A percentile compares a stretch with the other conserved stretches of the same genome.
Conservation (phyloP, 148 eudicot species). For the Spergularia marina region DNA sequence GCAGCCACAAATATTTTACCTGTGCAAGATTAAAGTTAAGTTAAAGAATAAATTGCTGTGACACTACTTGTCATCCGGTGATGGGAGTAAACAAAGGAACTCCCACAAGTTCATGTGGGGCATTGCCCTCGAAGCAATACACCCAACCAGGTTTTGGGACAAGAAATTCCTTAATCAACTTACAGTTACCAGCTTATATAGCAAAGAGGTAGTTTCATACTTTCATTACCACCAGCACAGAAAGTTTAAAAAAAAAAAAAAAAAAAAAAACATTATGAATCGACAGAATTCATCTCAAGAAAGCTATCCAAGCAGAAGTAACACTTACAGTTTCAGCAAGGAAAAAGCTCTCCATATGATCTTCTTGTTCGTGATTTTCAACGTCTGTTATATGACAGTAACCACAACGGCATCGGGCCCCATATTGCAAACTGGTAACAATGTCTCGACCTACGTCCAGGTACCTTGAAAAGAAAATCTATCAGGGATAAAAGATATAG, state of each 20-base stretch:
- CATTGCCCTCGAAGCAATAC: background rate
- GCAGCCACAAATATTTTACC: conserved; percentile 98
- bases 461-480: conserved; percentile 47
- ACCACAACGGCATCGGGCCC: conserved; percentile 96
- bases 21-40: conserved; percentile 27
- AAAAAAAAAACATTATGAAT: background rate
- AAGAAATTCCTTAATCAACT: background rate
- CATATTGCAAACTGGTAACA: conserved; percentile 85
- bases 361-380: conserved; percentile 92
- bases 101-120: background rate
- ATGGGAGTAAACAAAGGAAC: background rate
- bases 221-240: background rate
- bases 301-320: background rate
- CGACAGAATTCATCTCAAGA: no score
- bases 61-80: background rate
- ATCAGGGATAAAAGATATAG: background rate
- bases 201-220: background rate
- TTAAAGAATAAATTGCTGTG: background rate
- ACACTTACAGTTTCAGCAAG: conserved; percentile 90
- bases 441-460: conserved; percentile 95
- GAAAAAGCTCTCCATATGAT: conserved; percentile 99
- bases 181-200: background rate
- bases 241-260: background rate
- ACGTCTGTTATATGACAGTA: conserved; percentile 97
- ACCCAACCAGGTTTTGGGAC: background rate